Conservation (phyloP, 106 monocot species). For the Dendrobium huoshanense region DNA sequence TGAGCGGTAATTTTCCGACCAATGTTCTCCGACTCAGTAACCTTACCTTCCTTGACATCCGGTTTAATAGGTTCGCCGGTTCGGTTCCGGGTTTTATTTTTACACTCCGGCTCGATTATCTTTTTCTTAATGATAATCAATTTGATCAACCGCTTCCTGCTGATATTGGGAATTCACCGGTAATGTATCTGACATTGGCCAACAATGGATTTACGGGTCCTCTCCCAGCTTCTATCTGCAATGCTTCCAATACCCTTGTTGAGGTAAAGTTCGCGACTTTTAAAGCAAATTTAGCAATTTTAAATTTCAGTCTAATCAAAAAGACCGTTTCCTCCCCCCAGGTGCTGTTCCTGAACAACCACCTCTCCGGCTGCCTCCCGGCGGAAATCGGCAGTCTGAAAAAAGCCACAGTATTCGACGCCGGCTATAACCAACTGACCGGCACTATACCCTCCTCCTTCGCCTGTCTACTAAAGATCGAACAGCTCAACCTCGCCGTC, state of each 20-base stretch:
- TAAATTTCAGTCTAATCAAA: too few relatives aligned
- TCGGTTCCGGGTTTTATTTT: constrained; percentile 17
- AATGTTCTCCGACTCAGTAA: constrained; percentile 8
- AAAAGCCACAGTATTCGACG: constrained; percentile 44
- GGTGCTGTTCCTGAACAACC: too few relatives aligned
- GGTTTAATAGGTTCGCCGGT: constrained; percentile 44
- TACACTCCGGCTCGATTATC: constrained; percentile 15
- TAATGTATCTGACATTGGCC: constrained; percentile 35
- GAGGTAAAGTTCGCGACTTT: constrained; percentile 15
- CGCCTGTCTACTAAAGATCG: constrained; percentile 32
- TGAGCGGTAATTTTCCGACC: constrained; percentile 25
- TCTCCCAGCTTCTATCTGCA: constrained; percentile 32
- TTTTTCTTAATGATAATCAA: constrained; percentile 53
- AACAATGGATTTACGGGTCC: constrained; percentile 59
- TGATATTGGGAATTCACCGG: constrained; percentile 22
- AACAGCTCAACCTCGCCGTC: constrained; percentile 51
- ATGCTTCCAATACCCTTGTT: constrained; percentile 22
- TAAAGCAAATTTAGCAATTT: too few relatives aligned
- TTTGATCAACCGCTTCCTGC: constrained; percentile 28
- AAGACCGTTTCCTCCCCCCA: too few relatives aligned
- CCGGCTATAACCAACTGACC: constrained; percentile 30
- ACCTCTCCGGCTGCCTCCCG: constrained; percentile 38
- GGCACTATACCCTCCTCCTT: constrained; percentile 50
- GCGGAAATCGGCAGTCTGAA: constrained; percentile 29
- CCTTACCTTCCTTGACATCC: constrained; percentile 34